These are phyloP conservation scores for Cladophialophora immunda DNA, from an alignment of 2,329 filamentous ascomycete genomes.

Conservation along the genomic window DNA sequence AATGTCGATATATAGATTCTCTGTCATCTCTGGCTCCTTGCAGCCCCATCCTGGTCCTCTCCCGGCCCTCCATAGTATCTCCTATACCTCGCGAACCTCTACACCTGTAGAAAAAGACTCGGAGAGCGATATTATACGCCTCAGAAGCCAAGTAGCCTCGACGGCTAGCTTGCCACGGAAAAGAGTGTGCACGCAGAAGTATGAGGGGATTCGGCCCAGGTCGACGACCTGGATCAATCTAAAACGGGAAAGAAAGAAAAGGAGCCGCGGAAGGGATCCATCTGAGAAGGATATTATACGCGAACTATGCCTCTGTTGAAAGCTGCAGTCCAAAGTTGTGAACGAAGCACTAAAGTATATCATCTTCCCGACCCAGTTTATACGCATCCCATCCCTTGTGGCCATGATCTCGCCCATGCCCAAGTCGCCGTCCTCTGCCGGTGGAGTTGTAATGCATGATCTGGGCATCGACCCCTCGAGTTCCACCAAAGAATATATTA, in stretches of 20 bases:
- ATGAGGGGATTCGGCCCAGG: no score
- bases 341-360: not conserved
- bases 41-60: not conserved
- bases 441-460: not conserved
- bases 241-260: no score
- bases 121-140: no score
- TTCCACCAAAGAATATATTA: not conserved
- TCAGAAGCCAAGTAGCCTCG: no score
- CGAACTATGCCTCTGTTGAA: not conserved
- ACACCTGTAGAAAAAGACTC: no score
- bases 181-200: no score
- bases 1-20: not conserved
- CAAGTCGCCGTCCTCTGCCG: not conserved
- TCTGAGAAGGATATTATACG: not conserved
- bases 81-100: no score
- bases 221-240: no score
- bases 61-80: no score
- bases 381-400: not conserved
- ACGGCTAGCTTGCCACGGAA: no score
- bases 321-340: not conserved
- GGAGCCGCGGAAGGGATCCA: no score
- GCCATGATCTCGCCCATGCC: not conserved
- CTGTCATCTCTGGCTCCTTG: not conserved
- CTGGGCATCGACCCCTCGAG: not conserved
- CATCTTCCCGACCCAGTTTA: not conserved